Conservation (phyloP, 2,329 filamentous ascomycete genomes). For the Emergomyces pasteurianus region DNA sequence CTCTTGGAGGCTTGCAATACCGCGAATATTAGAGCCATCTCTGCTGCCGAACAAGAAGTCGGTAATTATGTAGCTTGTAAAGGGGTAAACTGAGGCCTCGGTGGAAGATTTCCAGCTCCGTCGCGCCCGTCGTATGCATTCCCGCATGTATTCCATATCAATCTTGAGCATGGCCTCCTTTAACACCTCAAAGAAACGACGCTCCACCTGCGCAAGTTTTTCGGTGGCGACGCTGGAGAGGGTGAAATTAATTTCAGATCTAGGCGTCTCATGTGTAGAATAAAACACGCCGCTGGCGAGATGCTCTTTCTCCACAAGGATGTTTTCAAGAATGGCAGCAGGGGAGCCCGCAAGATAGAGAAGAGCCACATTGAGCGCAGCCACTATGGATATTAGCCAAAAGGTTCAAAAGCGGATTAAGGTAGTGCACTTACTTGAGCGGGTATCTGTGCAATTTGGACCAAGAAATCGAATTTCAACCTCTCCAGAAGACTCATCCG, state of each 20-base stretch:
- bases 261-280: slow-evolving; percentile 66
- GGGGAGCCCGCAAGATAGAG: slow-evolving; percentile 88
- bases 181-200: slow-evolving; percentile 72
- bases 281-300: slow-evolving; percentile 77
- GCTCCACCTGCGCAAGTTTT: slow-evolving; percentile 71
- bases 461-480: slow-evolving; percentile 79
- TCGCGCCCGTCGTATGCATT: slow-evolving; percentile 72
- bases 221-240: slow-evolving; percentile 78
- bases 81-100: slow-evolving; percentile 70
- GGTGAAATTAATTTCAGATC: slow-evolving; percentile 73
- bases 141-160: slow-evolving; percentile 80
- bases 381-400: slow-evolving; percentile 29
- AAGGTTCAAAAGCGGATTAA: not conserved
- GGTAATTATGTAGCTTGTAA: slow-evolving; percentile 73
- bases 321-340: slow-evolving; percentile 81
- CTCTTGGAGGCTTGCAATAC: slow-evolving; percentile 42
- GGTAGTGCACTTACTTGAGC: slow-evolving; percentile 37
- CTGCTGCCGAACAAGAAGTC: slow-evolving; percentile 85
- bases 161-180: slow-evolving; percentile 65
- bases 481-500: slow-evolving; percentile 88
- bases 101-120: slow-evolving; percentile 73
- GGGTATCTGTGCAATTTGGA: slow-evolving; percentile 61
- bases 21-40: slow-evolving; percentile 62
- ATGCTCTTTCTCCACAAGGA: slow-evolving; percentile 84
- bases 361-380: slow-evolving; percentile 67